phyloP scores from a whole-genome alignment of 2,329 filamentous ascomycete genomes.

The Neurospora crassa region DNA sequence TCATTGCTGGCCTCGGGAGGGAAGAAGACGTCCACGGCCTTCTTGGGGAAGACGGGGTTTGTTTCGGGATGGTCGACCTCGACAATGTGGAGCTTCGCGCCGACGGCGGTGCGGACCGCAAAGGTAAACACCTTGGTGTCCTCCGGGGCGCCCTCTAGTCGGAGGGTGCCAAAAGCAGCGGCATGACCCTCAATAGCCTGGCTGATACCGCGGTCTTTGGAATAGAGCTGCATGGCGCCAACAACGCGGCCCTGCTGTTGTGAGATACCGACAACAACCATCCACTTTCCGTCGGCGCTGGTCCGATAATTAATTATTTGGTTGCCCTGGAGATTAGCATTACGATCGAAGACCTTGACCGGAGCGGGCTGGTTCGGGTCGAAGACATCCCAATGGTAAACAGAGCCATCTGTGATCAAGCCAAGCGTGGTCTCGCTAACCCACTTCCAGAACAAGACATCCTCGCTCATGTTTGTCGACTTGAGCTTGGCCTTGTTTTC shows the following conservation, averaged over 20 bases:
- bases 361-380: slow-evolving; percentile 70
- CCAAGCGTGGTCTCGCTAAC: slow-evolving; percentile 83
- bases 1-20: slow-evolving; percentile 91
- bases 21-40: slow-evolving; percentile 96
- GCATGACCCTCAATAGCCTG: slow-evolving; percentile 97
- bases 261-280: slow-evolving; percentile 93
- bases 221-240: slow-evolving; percentile 95
- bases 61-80: slow-evolving; percentile 89
- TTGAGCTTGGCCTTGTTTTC: slow-evolving; percentile 91
- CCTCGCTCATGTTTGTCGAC: slow-evolving; percentile 91
- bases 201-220: slow-evolving; percentile 89
- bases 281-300: slow-evolving; percentile 94
- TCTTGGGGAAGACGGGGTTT: slow-evolving; percentile 88
- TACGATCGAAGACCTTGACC: slow-evolving; percentile 89
- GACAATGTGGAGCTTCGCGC: slow-evolving; percentile 93
- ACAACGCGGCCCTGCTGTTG: slow-evolving; percentile 89
- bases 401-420: slow-evolving; percentile 79
- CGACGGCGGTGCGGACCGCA: slow-evolving; percentile 78
- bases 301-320: slow-evolving; percentile 99
- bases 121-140: slow-evolving; percentile 97
- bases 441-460: slow-evolving; percentile 99
- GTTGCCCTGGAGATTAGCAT: slow-evolving; percentile 81
- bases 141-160: slow-evolving; percentile 77
- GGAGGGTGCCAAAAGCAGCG: slow-evolving; percentile 82
- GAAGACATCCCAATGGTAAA: slow-evolving; percentile 98